Evolutionary conservation across 2,329 filamentous ascomycete genomes (phyloP), one percentile per base, ranked within the genome.

Genomic region (Fusarium poae): DNA sequence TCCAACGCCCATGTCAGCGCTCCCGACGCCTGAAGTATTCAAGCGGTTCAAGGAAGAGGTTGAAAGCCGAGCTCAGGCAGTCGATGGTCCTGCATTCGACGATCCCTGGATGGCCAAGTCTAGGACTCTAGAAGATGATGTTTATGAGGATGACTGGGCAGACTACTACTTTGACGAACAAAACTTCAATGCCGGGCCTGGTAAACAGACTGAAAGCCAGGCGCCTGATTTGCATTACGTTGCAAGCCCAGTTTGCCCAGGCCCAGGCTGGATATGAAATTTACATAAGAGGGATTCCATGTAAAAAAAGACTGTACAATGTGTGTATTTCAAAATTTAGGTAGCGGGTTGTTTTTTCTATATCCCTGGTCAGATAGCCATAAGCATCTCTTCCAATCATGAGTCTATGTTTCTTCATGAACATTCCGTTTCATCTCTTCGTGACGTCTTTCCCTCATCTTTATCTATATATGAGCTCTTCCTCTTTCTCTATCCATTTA

Each of bases 161-260:
- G 75, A 77, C 30, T 77, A 78, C 21, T 78, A 78, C 49, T 77
- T 78, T 62, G 75, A 77, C 27, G 56, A 75, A 29, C 60, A 63
- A 13, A 72, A 74, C n/a, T 73, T 67, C 39, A 54, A 57, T 23
- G 48, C 62, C n/a, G 35, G 49, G 11, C 58, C 56, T 6, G 53
- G 58, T 30, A 48, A 57, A 5, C 30, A 27, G 32, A 63, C 48
- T 30, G 30, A 54, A 20, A 39, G 51, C 6, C 61, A 48, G 7
- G 48, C 50, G 15, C 54, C 46, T 10, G 66, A 68, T n/a, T 55
- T 65, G 30, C 56, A 68, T 3, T 60, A 46, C 5, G 63, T 73
- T 56, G 62, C 51, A 18, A 74, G 65, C 29, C 73, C 73, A 30
- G 53, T 65, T 3, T 65, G 56, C 15, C 73, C 71, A 3, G 73